Base-by-base conservation (phyloP, 805 yeast species). In the Komagataella phaffii region DNA sequence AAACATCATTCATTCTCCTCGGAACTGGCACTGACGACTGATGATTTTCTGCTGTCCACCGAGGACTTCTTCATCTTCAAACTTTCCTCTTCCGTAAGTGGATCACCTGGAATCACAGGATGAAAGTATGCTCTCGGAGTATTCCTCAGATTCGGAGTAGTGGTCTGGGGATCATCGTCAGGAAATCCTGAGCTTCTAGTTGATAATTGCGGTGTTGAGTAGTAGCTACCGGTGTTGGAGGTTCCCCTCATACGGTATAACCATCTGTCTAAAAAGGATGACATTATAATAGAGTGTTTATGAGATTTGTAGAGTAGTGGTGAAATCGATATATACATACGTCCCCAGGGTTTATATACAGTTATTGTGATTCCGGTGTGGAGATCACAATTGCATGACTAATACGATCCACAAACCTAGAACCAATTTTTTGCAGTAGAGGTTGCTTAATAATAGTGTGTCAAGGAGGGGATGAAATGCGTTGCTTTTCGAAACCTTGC, bases 241-340 rank as follows among this genome's bases (percentile, higher is more conserved):
- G 59, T 58, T 19, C 49, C 52, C 3, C 58, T 45, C 23, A 57
- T 53, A 19, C 61, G 56, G 58, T 61, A 61, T 14, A 66, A 53
- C 69, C 69, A 66, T 45, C 70, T 65, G 48, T 66, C 70, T 21
- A 66, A 46, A 50, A 66, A 66, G 6, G 47, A 45, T 17, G 69
- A 65, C 66, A 63, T 64, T 46, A 17, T 55, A 44, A 19, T 23
- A 30, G 12, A 30, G 10, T 30, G 40, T 30, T 30, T 8, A 12
- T 30, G 14, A 3, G 14, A 30, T 10, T 30, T 30, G 40, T 30
- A 30, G n/a, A 30, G 14, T 12, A 30, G 40, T 8, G 14, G n/a
- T 8, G 12, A 30, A 30, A 30, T 5, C 40, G 40, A 30, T 30
- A 30, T 30, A 8, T 30, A 30, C 40, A 30, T 30, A 30, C 40